Conservation (phyloP, 1,284 basidiomycete species). For the Boletus hoseneyae region DNA sequence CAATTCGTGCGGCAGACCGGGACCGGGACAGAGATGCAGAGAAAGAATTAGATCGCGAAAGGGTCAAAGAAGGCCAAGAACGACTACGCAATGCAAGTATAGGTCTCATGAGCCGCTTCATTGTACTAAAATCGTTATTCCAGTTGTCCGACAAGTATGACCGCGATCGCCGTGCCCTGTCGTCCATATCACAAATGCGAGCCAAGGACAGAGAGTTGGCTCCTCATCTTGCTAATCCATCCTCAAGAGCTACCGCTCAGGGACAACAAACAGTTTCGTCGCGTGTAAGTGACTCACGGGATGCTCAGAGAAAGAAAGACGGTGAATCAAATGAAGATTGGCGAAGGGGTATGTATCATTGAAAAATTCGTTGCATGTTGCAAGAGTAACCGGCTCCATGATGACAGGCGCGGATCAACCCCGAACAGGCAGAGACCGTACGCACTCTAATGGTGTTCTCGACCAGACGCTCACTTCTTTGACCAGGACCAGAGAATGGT, state of each 20-base stretch:
- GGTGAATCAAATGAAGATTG: slow-evolving; percentile 76
- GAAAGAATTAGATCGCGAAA: slow-evolving; percentile 63
- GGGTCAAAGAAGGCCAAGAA: slow-evolving; percentile 75
- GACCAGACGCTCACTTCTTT: slow-evolving; percentile 11
- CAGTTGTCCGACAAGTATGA: slow-evolving; percentile 84
- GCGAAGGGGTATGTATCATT: slow-evolving; percentile 61
- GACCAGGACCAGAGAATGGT: slow-evolving; percentile 45
- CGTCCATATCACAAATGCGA: slow-evolving; percentile 44
- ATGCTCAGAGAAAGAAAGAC: slow-evolving; percentile 60
- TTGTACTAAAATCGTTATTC: slow-evolving; percentile 9
- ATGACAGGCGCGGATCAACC: slow-evolving; percentile 46
- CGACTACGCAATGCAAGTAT: slow-evolving; percentile 64
- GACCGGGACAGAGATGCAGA: slow-evolving; percentile 59
- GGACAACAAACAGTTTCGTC: slow-evolving; percentile 38
- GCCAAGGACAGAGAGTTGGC: slow-evolving; percentile 67
- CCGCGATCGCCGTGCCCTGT: slow-evolving; percentile 66
- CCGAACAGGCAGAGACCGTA: slow-evolving; percentile 57
- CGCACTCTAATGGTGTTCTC: slow-evolving; percentile 27
- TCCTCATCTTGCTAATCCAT: slow-evolving; percentile 51
- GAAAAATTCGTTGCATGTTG: neutral
- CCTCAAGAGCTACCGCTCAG: slow-evolving; percentile 42
- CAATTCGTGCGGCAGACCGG: slow-evolving; percentile 64
- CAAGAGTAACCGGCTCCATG: slow-evolving; percentile 3
- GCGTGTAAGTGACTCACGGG: slow-evolving; percentile 55
- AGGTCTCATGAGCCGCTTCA: slow-evolving; percentile 7